Percentiles rank a stretch among this genome's conserved stretches.
Evolutionary conservation across 1,284 basidiomycete species (phyloP).

Genomic region (Irpex sp.): DNA sequence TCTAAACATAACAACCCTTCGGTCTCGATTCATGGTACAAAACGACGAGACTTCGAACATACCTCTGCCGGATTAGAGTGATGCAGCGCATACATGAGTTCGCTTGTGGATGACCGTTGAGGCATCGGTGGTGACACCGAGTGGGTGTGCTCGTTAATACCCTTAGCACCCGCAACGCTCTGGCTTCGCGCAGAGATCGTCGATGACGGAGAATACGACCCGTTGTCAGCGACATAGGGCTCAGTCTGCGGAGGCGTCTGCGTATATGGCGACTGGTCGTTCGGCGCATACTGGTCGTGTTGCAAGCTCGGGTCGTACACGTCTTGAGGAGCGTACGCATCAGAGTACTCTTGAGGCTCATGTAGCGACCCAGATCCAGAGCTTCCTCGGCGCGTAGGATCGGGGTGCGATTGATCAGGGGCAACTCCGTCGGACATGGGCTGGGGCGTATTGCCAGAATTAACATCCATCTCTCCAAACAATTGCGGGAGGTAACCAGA

Average conservation of each 20-base stretch:
- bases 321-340: neutral
- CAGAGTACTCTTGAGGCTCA: neutral
- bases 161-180: neutral
- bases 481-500: slow-evolving; percentile 4
- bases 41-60: neutral
- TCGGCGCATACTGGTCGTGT: neutral
- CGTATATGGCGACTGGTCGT: slow-evolving; percentile 2
- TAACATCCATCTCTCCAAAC: slow-evolving; percentile 5
- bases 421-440: neutral
- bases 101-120: slow-evolving; percentile 5
- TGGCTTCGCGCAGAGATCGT: slow-evolving; percentile 1
- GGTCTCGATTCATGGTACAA: neutral
- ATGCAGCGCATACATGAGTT: slow-evolving; percentile 10
- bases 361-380: neutral
- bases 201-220: neutral
- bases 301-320: neutral
- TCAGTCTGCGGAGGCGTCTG: neutral
- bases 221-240: neutral
- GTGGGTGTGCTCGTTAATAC: neutral
- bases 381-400: neutral
- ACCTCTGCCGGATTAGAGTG: neutral
- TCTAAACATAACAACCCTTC: neutral
- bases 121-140: neutral
- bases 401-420: neutral
- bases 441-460: slow-evolving; percentile 2